Percentiles rank a stretch among this genome's conserved stretches.
phyloP scores from a whole-genome alignment of 768 basidiomycete genomes.

The Lactarius sanguifluus region DNA sequence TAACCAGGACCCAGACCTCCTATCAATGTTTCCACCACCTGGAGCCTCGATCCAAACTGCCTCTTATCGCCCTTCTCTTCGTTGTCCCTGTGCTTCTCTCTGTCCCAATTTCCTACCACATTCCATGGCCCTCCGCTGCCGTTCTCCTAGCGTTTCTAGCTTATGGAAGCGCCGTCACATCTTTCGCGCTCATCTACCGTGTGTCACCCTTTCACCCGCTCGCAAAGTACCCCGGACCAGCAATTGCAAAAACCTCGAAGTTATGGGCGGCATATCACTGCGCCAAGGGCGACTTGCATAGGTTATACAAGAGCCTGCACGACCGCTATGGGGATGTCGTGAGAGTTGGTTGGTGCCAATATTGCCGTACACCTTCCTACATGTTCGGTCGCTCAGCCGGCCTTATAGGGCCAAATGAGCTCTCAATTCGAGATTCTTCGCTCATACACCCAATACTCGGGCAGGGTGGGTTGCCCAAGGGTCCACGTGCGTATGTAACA shows the following conservation, averaged over 20 bases:
- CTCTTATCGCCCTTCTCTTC: background rate
- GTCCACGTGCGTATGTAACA: background rate
- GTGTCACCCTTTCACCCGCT: background rate
- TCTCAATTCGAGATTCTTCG: background rate
- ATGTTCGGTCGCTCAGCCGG: background rate
- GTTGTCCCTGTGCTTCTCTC: background rate
- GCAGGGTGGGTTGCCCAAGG: background rate
- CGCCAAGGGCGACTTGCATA: conserved; percentile 35
- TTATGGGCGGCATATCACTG: conserved; percentile 32
- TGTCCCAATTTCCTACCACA: background rate
- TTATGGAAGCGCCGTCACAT: background rate
- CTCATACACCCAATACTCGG: background rate
- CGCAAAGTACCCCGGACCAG: conserved; percentile 40
- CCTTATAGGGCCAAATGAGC: background rate
- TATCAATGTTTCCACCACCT: background rate
- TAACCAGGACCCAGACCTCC: background rate
- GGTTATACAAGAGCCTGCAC: conserved; percentile 37
- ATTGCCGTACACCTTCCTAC: too few species aligned
- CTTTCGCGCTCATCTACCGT: background rate
- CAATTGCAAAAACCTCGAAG: conserved; percentile 34
- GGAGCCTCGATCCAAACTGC: background rate
- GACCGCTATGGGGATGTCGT: conserved; percentile 41
- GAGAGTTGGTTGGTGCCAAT: conserved; percentile 27
- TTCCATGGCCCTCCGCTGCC: background rate
- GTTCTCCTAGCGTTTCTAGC: background rate